Conservation (phyloP, 2,329 filamentous ascomycete genomes). For the Ophiostoma tasmaniense region DNA sequence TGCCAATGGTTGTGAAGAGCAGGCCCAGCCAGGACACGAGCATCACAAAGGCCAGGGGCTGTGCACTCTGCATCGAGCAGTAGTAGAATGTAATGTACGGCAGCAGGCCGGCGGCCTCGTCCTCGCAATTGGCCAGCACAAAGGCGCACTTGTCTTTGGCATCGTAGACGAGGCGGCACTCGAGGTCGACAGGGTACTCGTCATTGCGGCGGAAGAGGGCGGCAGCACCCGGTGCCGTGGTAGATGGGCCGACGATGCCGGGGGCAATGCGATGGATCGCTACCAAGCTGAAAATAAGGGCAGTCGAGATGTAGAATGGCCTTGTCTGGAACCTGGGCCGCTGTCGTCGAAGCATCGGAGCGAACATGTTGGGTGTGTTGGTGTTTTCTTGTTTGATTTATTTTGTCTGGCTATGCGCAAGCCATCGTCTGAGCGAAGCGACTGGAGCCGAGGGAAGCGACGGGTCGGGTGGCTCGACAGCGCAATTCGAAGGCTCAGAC, state of each 20-base stretch:
- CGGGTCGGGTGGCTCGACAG: not conserved
- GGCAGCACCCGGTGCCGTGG: not conserved
- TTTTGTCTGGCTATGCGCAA: not conserved
- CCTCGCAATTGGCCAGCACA: conserved; percentile 69
- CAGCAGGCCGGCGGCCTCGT: conserved; percentile 83
- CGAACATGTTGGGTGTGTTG: not conserved
- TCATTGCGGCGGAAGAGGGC: conserved; percentile 9
- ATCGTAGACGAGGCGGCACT: conserved; percentile 74
- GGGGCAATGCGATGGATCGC: conserved; percentile 29
- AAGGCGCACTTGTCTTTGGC: conserved; percentile 79
- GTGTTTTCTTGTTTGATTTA: not conserved
- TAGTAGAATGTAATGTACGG: conserved; percentile 90
- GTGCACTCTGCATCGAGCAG: conserved; percentile 60
- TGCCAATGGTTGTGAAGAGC: conserved; percentile 93
- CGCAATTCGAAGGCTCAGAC: not conserved
- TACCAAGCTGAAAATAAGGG: conserved; percentile 37
- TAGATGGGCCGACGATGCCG: not conserved
- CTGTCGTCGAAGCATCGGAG: conserved; percentile 21
- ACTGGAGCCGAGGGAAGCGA: not conserved
- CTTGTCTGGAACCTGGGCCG: conserved; percentile 36
- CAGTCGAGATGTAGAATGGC: conserved; percentile 41
- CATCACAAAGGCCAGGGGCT: conserved; percentile 69
- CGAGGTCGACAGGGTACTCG: conserved; percentile 24
- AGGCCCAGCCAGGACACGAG: conserved; percentile 77
- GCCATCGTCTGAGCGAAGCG: conserved; percentile 7